Conservation (phyloP, 495 filamentous ascomycete species). For the Trichoderma reesei region DNA sequence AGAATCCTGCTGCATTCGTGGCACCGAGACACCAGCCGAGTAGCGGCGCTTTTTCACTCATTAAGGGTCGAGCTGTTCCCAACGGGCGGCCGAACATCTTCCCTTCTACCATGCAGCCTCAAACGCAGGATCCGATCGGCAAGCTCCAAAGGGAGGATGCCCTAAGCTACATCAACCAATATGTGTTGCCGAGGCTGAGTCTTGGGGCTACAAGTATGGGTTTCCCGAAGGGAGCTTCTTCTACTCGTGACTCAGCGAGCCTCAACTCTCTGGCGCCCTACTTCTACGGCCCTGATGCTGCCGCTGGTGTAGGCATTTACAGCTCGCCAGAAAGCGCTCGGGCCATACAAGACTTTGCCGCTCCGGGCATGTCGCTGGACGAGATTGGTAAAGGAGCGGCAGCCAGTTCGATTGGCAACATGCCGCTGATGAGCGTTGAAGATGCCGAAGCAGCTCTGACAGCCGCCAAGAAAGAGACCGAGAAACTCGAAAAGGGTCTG, state of each 20-base stretch:
- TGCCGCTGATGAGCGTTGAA: slow-evolving; percentile 43
- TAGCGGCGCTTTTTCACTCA: slow-evolving; percentile 39
- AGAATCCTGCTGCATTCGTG: slow-evolving; percentile 38
- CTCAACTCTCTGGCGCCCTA: slow-evolving; percentile 33
- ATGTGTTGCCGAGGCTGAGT: slow-evolving; percentile 45
- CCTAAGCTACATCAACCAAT: slow-evolving; percentile 58
- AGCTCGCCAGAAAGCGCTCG: slow-evolving; percentile 6
- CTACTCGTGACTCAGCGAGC: slow-evolving; percentile 15
- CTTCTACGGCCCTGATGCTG: slow-evolving; percentile 28
- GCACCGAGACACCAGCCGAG: slow-evolving; percentile 34
- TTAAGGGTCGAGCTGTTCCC: slow-evolving; percentile 46
- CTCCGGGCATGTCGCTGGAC: slow-evolving; percentile 5
- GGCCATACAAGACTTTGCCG: neutral
- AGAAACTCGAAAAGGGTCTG: slow-evolving; percentile 58
- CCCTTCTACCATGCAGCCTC: slow-evolving; percentile 30
- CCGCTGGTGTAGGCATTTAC: slow-evolving; percentile 13
- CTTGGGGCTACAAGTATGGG: slow-evolving; percentile 31
- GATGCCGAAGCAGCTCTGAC: slow-evolving; percentile 52
- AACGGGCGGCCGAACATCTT: slow-evolving; percentile 46
- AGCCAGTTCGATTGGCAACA: slow-evolving; percentile 18
- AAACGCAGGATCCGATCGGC: slow-evolving; percentile 39
- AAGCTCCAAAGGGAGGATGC: slow-evolving; percentile 54
- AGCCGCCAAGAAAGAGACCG: slow-evolving; percentile 54
- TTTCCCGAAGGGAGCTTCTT: slow-evolving; percentile 18
- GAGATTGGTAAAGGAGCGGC: neutral